Percentiles rank a stretch among this genome's conserved stretches.
phyloP scores from a whole-genome alignment of 768 basidiomycete genomes.

The Hygrocybe punicea region DNA sequence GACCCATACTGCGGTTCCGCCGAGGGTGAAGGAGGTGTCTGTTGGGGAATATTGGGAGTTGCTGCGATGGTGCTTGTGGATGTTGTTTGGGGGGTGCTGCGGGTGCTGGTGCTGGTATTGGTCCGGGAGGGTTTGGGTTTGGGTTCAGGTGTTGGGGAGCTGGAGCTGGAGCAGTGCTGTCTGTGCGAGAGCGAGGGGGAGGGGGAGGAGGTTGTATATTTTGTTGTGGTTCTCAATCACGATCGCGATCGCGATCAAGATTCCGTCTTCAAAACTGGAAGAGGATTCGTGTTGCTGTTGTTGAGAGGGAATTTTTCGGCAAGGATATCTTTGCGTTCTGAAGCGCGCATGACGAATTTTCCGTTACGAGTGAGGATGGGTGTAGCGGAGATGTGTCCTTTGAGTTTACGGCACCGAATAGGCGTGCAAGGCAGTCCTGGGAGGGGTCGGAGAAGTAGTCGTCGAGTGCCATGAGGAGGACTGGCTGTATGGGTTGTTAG shows the following conservation, averaged over 20 bases:
- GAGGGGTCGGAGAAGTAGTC: constrained; percentile 91
- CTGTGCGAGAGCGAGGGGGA: constrained; percentile 1
- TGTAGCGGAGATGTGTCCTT: constrained; percentile 77
- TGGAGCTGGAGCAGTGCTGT: constrained; percentile 18
- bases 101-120: too few relatives aligned
- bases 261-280: constrained; percentile 67
- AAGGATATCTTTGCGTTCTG: constrained; percentile 90
- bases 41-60: constrained; percentile 52
- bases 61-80: constrained; percentile 16
- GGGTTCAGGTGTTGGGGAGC: too few relatives aligned
- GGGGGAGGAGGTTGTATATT: neutral
- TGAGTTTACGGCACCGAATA: constrained; percentile 91
- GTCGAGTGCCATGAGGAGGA: constrained; percentile 89
- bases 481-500: constrained; percentile 55
- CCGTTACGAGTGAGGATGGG: constrained; percentile 78
- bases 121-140: too few relatives aligned
- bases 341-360: constrained; percentile 83
- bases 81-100: too few relatives aligned
- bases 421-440: constrained; percentile 80
- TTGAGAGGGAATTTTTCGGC: constrained; percentile 68
- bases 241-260: constrained; percentile 40
- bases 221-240: constrained; percentile 1
- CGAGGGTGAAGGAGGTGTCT: constrained; percentile 71
- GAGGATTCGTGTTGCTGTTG: constrained; percentile 47
- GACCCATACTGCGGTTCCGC: constrained; percentile 82